Base-by-base conservation (phyloP, 352 stramenopile genomes). In the Phytophthora macrochlamydospora region DNA sequence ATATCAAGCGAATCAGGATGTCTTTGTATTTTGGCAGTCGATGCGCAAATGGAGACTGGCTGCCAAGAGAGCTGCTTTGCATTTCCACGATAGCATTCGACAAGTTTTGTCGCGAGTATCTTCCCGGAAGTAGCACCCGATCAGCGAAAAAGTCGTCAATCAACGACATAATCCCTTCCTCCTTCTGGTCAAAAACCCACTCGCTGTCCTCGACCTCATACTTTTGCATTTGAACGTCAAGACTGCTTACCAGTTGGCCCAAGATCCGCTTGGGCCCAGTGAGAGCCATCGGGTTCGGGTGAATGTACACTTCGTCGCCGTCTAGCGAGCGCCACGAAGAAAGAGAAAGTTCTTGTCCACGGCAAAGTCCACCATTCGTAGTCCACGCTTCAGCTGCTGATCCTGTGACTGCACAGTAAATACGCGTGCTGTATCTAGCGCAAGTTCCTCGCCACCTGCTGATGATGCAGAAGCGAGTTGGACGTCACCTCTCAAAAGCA, bases 301-400 rank as follows among this genome's bases (percentile, higher is more conserved):
- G 83, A 24, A 81, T 81, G 59, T 76, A 90, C 12, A 90, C 69
- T 14, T 83, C 78, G 31, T 92, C 80, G 0, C 81, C 79, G 48
- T 71, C 76, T 7, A 85, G 52, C 9, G 81, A 91, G 1, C 85
- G 74, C 85, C 85, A 93, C 1, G 79, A 82, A n/a, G 81, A 92
- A 88, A 91, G 37, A 93, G 52, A 28, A 80, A 81, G 30, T 79
- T 83, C 43, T 89, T 81, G 43, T 93, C 80, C 8, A 92, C 75
- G 0, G 76, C 75, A 65, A 93, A 92, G 53, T 92, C 83, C 24
- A 93, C 78, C 58, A 93, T 82, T 51, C 85, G 87, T 2, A 89
- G 62, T 1, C 82, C 70, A 30, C 84, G 75, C 32, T 80, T 76
- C 1, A 43, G 40, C 42, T 67, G 55, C n/a, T 59, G 50, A 29